A percentile compares a stretch with the other conserved stretches of the same genome.
These are phyloP conservation scores for Rhizopogon rudus DNA, from an alignment of 768 basidiomycete genomes.

Conservation along the genomic window DNA sequence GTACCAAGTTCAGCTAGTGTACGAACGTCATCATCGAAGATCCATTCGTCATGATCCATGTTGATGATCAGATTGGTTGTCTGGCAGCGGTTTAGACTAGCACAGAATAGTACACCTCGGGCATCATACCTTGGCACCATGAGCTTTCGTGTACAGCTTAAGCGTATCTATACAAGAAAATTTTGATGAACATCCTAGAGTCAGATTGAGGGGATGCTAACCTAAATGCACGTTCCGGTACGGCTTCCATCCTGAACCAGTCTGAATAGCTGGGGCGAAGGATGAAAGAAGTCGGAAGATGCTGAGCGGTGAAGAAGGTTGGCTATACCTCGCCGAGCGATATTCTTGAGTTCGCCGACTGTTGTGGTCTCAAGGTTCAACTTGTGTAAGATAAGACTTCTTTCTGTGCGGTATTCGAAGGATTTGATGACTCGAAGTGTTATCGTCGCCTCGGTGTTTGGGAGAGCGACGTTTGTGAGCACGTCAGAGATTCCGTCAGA, in stretches of 20 bases:
- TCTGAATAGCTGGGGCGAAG: constrained; percentile 54
- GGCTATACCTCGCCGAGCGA: constrained; percentile 56
- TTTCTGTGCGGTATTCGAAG: constrained; percentile 88
- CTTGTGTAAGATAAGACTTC: constrained; percentile 77
- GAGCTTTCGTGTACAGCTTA: constrained; percentile 92
- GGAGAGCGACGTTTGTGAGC: constrained; percentile 61
- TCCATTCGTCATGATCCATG: constrained; percentile 93
- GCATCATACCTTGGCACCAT: constrained; percentile 78
- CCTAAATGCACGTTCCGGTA: constrained; percentile 73
- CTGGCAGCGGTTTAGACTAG: constrained; percentile 33
- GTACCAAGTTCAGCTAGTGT: constrained; percentile 69
- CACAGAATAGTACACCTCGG: neutral
- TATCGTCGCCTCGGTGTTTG: constrained; percentile 73
- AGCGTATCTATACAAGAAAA: constrained; percentile 63
- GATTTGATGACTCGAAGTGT: constrained; percentile 94
- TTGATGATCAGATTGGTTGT: constrained; percentile 98
- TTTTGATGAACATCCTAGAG: neutral
- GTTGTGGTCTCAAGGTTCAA: constrained; percentile 79
- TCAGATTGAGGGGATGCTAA: constrained; percentile 25
- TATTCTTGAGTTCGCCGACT: constrained; percentile 72
- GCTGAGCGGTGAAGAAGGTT: neutral
- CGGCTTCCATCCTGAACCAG: constrained; percentile 81
- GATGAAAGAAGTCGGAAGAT: constrained; percentile 6
- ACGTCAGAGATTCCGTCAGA: constrained; percentile 33
- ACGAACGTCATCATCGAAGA: constrained; percentile 63